A percentile compares a stretch with the other conserved stretches of the same genome.
These are phyloP conservation scores for Brasenia schreberi DNA, from an alignment of 164 flowering plant genomes.

Conservation along the genomic window DNA sequence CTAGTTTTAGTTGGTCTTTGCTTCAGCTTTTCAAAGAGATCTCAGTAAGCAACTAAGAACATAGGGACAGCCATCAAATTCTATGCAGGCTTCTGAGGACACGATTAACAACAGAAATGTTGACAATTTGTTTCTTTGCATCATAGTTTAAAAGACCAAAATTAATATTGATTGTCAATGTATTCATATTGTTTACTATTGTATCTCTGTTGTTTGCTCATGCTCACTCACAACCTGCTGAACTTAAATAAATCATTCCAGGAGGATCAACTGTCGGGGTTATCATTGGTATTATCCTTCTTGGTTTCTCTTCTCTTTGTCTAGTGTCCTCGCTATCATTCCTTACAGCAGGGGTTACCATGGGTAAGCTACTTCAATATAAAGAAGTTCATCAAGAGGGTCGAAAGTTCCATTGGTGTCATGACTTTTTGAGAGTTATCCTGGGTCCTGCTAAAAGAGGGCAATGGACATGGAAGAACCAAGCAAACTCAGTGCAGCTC, in stretches of 20 bases:
- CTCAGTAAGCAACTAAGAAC: too few relatives aligned
- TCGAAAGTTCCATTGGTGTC: conserved; percentile 63
- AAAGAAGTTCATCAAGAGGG: conserved; percentile 88
- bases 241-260: conserved; percentile 8
- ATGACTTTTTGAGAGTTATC: conserved; percentile 57
- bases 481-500: conserved; percentile 29
- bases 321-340: conserved; percentile 49
- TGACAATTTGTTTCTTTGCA: too few relatives aligned
- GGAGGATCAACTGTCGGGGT: conserved; percentile 47
- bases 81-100: too few relatives aligned
- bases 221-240: not conserved
- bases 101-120: too few relatives aligned
- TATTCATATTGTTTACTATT: not conserved
- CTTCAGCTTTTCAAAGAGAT: too few relatives aligned
- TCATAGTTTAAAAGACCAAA: too few relatives aligned
- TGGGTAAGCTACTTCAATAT: conserved; percentile 82
- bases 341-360: conserved; percentile 73
- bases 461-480: conserved; percentile 91
- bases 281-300: conserved; percentile 41
- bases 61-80: too few relatives aligned
- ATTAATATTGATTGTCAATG: not conserved
- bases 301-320: conserved; percentile 26
- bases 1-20: too few relatives aligned
- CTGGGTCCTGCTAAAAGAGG: conserved; percentile 93
- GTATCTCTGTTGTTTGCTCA: not conserved